Evolutionary conservation across 2,329 filamentous ascomycete species (phyloP).

Genomic region (Leptosphaerulina australis): DNA sequence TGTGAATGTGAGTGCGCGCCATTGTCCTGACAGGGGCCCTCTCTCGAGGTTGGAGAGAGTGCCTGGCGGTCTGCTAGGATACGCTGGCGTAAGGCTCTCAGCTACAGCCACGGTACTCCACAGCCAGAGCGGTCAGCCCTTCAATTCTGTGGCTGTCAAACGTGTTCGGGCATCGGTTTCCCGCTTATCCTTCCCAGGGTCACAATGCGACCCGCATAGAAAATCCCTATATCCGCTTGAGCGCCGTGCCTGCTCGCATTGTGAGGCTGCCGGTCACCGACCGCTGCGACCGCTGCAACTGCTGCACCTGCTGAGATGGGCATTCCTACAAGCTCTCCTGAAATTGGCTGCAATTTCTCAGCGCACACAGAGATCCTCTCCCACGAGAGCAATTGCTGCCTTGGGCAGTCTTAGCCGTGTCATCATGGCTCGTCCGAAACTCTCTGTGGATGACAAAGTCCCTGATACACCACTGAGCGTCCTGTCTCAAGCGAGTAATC

Average conservation of each 20-base stretch:
- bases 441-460: conserved; percentile 9
- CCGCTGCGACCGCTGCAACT: conserved; percentile 14
- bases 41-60: conserved; percentile 17
- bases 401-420: not conserved
- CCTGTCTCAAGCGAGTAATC: not conserved
- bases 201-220: conserved; percentile 7
- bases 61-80: conserved; percentile 31
- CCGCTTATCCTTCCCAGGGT: conserved; percentile 20
- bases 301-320: conserved; percentile 15
- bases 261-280: conserved; percentile 16
- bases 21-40: conserved; percentile 4
- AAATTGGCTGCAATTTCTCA: conserved; percentile 5
- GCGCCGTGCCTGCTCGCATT: conserved; percentile 4
- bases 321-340: conserved; percentile 5
- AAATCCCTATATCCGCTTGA: conserved; percentile 12
- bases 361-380: not conserved
- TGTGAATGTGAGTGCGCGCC: not conserved
- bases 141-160: conserved; percentile 33
- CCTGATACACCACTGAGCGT: not conserved
- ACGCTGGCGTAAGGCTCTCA: conserved; percentile 32
- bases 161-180: conserved; percentile 23
- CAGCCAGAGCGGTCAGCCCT: conserved; percentile 34
- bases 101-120: conserved; percentile 30
- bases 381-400: conserved; percentile 4
- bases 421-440: conserved; percentile 1